A percentile compares a stretch with the other conserved stretches of the same genome.
phyloP scores from a whole-genome alignment of 495 filamentous ascomycete species.

The Barbatosphaeria neglecta region DNA sequence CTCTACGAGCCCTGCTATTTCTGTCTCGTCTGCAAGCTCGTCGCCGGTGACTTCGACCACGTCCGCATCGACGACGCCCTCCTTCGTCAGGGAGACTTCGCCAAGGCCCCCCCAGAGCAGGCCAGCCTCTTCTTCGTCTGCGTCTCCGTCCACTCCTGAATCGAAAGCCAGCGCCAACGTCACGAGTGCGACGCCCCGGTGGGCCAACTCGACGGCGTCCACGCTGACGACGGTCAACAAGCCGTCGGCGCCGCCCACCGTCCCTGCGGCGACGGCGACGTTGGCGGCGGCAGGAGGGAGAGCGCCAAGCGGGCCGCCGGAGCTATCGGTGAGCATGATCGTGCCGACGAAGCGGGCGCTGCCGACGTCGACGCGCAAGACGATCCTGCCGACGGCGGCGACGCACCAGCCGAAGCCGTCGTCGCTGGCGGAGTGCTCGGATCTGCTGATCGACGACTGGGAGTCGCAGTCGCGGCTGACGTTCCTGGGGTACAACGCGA shows the following conservation, averaged over 20 bases:
- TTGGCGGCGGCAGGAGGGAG: not conserved
- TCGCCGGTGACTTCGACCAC: not conserved
- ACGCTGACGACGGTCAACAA: constrained; percentile 4
- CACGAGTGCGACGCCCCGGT: too few relatives aligned
- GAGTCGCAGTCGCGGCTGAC: constrained; percentile 52
- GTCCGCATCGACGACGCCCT: not conserved
- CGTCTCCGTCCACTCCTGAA: too few relatives aligned
- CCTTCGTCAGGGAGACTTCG: not conserved
- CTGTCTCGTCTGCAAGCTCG: not conserved
- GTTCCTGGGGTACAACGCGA: constrained; percentile 51
- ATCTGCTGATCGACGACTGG: constrained; percentile 50
- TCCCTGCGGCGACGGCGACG: constrained; percentile 1
- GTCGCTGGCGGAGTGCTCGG: constrained; percentile 28
- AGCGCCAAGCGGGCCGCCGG: not conserved
- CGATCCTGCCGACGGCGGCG: not conserved
- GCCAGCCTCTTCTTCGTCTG: not conserved
- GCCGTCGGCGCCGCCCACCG: constrained; percentile 4
- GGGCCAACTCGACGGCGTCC: constrained; percentile 3
- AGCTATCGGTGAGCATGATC: constrained; percentile 3
- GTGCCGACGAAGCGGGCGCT: constrained; percentile 3
- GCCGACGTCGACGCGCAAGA: constrained; percentile 2
- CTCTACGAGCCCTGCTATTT: not conserved
- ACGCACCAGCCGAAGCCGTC: constrained; percentile 5
- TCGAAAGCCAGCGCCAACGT: too few relatives aligned
- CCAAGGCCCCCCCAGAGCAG: not conserved